A percentile compares a stretch with the other conserved stretches of the same genome.
phyloP scores from a whole-genome alignment of 2,329 filamentous ascomycete species.

The Coniochaeta hoffmannii region DNA sequence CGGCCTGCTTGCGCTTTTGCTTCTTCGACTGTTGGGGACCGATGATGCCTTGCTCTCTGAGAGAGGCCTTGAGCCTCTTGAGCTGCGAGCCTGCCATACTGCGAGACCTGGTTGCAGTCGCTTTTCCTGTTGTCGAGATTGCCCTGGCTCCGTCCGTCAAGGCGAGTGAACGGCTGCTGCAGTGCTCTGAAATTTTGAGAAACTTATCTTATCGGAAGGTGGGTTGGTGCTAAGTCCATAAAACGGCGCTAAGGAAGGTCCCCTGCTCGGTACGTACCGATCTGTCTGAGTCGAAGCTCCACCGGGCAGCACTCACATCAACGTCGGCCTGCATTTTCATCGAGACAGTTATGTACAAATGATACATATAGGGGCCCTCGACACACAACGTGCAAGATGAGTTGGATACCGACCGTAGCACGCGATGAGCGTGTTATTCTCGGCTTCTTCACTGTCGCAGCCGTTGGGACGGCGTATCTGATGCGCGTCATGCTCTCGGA shows the following conservation, averaged over 20 bases:
- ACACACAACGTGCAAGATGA: slow-evolving; percentile 26
- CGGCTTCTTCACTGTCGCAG: slow-evolving; percentile 46
- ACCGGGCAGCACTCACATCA: too few relatives aligned
- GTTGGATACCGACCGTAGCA: slow-evolving; percentile 25
- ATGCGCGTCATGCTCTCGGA: slow-evolving; percentile 52
- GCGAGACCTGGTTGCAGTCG: slow-evolving; percentile 3
- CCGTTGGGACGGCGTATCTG: slow-evolving; percentile 48
- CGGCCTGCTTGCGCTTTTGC: slow-evolving; percentile 69
- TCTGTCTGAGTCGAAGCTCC: neutral
- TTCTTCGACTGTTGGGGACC: slow-evolving; percentile 94
- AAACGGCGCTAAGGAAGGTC: neutral
- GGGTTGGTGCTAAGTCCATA: neutral
- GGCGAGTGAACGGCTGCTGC: neutral
- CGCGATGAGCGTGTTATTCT: slow-evolving; percentile 49
- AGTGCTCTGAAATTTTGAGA: slow-evolving; percentile 14
- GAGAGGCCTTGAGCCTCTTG: slow-evolving; percentile 87
- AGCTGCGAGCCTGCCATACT: slow-evolving; percentile 92
- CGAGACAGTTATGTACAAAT: neutral
- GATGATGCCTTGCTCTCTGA: slow-evolving; percentile 82
- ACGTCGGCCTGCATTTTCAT: neutral
- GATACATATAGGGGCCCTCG: neutral
- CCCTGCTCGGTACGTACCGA: neutral
- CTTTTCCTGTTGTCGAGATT: neutral
- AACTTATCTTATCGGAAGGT: slow-evolving; percentile 20
- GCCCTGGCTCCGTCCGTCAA: neutral